Evolutionary conservation across 2,329 filamentous ascomycete species (phyloP).

Genomic region (Arthrobotrys musiformis): DNA sequence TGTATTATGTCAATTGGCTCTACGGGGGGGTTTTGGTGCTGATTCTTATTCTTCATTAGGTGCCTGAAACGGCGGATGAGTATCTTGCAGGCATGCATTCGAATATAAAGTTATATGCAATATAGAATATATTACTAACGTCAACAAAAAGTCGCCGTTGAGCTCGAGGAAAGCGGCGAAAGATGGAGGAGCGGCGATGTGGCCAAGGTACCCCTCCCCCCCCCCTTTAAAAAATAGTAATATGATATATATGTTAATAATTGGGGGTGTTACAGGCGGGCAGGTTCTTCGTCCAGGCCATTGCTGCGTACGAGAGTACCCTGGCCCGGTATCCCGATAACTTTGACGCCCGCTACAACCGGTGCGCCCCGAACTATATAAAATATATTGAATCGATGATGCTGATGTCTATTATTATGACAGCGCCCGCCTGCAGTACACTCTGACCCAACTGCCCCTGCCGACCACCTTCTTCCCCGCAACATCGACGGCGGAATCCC

Average conservation of each 20-base stretch:
- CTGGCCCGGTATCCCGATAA: conserved; percentile 52
- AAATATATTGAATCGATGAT: no score
- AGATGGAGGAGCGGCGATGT: conserved; percentile 59
- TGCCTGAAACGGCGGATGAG: conserved; percentile 47
- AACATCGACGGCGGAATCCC: conserved; percentile 27
- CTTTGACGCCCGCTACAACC: conserved; percentile 59
- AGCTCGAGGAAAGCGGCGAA: conserved; percentile 59
- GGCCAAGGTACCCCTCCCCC: conserved; percentile 49
- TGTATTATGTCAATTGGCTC: neutral
- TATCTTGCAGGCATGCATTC: conserved; percentile 35
- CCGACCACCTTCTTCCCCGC: conserved; percentile 34
- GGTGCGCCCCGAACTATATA: no score
- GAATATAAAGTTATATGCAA: neutral
- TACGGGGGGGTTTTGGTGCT: neutral
- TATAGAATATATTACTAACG: neutral
- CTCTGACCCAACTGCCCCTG: conserved; percentile 40
- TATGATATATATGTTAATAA: no score
- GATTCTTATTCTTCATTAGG: conserved; percentile 4
- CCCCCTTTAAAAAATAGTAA: no score
- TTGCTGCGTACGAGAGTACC: conserved; percentile 56
- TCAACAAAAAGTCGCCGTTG: conserved; percentile 56
- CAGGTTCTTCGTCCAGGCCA: conserved; percentile 58
- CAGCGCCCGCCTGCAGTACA: conserved; percentile 45
- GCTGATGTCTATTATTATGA: neutral
- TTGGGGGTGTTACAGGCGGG: conserved; percentile 47